These are phyloP conservation scores for Xenosphaeropsis pyriputrescens DNA, from an alignment of 2,329 filamentous ascomycete species.

Conservation along the genomic window DNA sequence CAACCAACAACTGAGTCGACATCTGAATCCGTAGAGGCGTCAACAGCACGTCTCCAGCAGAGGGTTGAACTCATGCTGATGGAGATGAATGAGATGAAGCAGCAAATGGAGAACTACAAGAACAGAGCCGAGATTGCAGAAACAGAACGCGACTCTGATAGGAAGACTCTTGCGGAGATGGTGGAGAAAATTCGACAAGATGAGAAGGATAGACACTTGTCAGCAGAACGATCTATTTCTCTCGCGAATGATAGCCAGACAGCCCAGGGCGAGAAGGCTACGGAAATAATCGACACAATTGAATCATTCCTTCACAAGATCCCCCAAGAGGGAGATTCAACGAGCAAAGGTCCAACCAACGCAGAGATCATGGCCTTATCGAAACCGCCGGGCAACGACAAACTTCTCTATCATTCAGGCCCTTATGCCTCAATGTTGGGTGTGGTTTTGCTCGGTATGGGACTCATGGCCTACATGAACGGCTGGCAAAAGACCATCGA, in stretches of 20 bases:
- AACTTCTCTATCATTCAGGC: conserved; percentile 37
- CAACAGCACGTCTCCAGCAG: conserved; percentile 41
- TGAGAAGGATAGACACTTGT: conserved; percentile 29
- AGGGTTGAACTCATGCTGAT: conserved; percentile 62
- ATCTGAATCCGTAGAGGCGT: conserved; percentile 19
- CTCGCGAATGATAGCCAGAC: not conserved
- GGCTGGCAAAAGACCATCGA: conserved; percentile 46
- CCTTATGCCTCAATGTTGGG: conserved; percentile 74
- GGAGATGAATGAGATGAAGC: conserved; percentile 70
- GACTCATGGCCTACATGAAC: conserved; percentile 77
- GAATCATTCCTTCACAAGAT: conserved; percentile 6
- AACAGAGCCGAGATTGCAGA: conserved; percentile 70
- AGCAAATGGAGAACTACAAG: conserved; percentile 66
- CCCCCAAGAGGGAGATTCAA: no score
- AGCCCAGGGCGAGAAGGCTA: not conserved
- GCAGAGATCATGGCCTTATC: conserved; percentile 14
- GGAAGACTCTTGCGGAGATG: conserved; percentile 75
- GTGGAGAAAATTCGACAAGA: conserved; percentile 65
- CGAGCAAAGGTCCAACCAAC: conserved; percentile 5
- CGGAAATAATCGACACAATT: not conserved
- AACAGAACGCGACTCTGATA: conserved; percentile 54
- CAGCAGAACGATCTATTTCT: conserved; percentile 9
- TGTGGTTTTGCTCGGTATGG: conserved; percentile 68
- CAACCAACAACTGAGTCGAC: conserved; percentile 4
- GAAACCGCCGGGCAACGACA: conserved; percentile 26